Base-by-base conservation (phyloP, 2,329 filamentous ascomycete species). In the Fusarium chuoi region DNA sequence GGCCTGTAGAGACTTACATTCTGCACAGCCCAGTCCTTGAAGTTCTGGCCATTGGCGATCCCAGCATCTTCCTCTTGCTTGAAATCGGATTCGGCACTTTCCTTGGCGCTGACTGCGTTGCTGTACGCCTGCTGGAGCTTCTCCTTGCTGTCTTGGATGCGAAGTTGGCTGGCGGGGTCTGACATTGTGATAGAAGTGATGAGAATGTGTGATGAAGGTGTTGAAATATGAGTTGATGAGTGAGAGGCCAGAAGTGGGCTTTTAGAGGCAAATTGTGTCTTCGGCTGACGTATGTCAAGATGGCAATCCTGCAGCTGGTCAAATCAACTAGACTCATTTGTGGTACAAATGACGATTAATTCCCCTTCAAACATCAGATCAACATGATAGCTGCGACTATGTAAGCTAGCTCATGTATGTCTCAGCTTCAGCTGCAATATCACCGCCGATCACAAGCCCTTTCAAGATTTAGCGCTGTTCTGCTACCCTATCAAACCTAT, bases 141-240 rank as follows among this genome's bases (percentile, higher is more conserved):
- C 0, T 38, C 3, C 7, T 54, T 54, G 33, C 2, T 5, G 7
- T 26, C 20, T 13, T 54, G 33, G 14, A 54, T 26, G 18, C 35
- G 51, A 0, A 17, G 1, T 26, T 54, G 49, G 2, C 22, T 33
- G 28, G 4, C 30, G 3, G 11, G 22, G 14, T 54, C 35, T 4
- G 51, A 26, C 51, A 54, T 54, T 38, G 35, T 38, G 22, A n/a
- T 36, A 13, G 7, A 7, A 10, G 10, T 38, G 24, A 9, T 9
- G 14, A 28, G 8, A 0, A 0, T 9, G 3, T 28, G n/a, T 5
- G 3, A 17, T 36, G 9, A 2, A 26, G 2, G 0, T 15, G 0
- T 26, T 15, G 2, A 26, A 17, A 8, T 22, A 5, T 0, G 13
- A 12, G 10, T 22, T 7, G 17, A 7, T 26, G 20, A 6, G 18